Evolutionary conservation across 257 asterid species (phyloP).

Genomic region (Solanum lycopersicoides): DNA sequence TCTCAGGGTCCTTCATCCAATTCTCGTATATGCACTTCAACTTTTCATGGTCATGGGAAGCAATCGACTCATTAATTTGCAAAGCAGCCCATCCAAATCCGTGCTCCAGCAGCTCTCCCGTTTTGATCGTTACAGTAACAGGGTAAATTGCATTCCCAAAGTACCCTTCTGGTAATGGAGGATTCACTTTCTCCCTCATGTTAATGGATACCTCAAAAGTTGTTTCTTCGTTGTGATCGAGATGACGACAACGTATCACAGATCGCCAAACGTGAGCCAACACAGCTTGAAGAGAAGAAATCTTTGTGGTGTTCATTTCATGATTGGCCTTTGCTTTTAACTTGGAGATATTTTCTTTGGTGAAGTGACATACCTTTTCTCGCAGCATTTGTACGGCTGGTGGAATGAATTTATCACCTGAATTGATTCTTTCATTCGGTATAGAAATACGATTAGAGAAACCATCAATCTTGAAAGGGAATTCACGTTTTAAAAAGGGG

Average conservation of each 20-base stretch:
- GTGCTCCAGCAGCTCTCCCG: neutral
- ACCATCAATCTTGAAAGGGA: neutral
- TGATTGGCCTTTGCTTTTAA: slow-evolving; percentile 29
- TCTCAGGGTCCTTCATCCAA: neutral
- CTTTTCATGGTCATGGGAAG: slow-evolving; percentile 7
- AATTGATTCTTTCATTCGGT: neutral
- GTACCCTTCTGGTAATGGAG: slow-evolving; percentile 17
- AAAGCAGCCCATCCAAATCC: slow-evolving; percentile 10
- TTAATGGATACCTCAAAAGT: neutral
- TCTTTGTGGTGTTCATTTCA: slow-evolving; percentile 7
- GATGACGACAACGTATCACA: slow-evolving; percentile 11
- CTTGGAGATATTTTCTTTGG: slow-evolving; percentile 8
- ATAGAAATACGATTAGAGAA: neutral
- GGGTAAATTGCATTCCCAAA: slow-evolving; percentile 22
- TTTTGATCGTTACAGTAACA: neutral
- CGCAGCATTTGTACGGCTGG: neutral
- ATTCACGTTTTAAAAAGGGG: slow-evolving; percentile 20
- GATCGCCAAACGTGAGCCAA: slow-evolving; percentile 41
- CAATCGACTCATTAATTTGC: slow-evolving; percentile 15
- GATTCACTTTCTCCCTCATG: slow-evolving; percentile 20
- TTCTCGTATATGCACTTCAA: neutral
- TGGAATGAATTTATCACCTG: neutral
- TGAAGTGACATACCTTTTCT: slow-evolving; percentile 21
- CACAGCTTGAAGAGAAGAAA: slow-evolving; percentile 39
- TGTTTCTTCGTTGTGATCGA: neutral